Percentiles rank a stretch among this genome's conserved stretches.
Conservation (phyloP, 139 green algal genomes). For the Tetraselmis striata region DNA sequence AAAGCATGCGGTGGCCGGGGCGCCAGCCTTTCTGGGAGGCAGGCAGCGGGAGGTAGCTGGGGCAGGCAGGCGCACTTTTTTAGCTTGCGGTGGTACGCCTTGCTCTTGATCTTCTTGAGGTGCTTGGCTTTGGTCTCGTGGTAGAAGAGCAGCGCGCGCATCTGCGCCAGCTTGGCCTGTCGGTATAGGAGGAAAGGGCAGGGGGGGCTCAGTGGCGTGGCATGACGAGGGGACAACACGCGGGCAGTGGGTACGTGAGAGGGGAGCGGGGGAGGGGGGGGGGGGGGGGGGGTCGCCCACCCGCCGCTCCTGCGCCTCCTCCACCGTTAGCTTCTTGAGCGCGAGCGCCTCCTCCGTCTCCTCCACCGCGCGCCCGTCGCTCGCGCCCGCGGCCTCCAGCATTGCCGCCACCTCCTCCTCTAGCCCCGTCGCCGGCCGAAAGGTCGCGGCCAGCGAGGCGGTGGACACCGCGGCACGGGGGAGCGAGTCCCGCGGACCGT, state of each 20-base stretch:
- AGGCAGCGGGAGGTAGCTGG: too few relatives aligned
- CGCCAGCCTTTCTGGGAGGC: too few relatives aligned
- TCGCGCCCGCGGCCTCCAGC: slow-evolving; percentile 56
- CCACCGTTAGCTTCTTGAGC: slow-evolving; percentile 51
- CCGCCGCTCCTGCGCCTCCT: slow-evolving; percentile 65
- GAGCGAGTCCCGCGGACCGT: slow-evolving; percentile 31
- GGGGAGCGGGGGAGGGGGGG: too few relatives aligned
- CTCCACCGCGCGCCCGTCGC: slow-evolving; percentile 39
- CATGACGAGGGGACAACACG: too few relatives aligned
- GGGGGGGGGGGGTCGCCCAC: slow-evolving; percentile 17
- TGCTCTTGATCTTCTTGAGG: slow-evolving; percentile 83
- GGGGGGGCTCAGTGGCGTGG: too few relatives aligned
- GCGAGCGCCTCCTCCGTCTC: slow-evolving; percentile 56
- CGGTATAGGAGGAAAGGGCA: too few relatives aligned
- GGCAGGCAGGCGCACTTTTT: slow-evolving; percentile 36
- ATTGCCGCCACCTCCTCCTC: slow-evolving; percentile 82
- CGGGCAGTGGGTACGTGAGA: too few relatives aligned
- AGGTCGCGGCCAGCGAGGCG: slow-evolving; percentile 15
- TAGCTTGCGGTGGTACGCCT: slow-evolving; percentile 39
- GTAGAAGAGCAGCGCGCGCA: slow-evolving; percentile 84
- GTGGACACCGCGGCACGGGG: slow-evolving; percentile 14
- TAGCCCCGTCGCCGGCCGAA: background rate
- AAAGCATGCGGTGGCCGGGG: too few relatives aligned
- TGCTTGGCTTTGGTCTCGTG: slow-evolving; percentile 84
- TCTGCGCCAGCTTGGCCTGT: slow-evolving; percentile 49